phyloP scores from a whole-genome alignment of 495 filamentous ascomycete species.

The Aspergillus affinis region DNA sequence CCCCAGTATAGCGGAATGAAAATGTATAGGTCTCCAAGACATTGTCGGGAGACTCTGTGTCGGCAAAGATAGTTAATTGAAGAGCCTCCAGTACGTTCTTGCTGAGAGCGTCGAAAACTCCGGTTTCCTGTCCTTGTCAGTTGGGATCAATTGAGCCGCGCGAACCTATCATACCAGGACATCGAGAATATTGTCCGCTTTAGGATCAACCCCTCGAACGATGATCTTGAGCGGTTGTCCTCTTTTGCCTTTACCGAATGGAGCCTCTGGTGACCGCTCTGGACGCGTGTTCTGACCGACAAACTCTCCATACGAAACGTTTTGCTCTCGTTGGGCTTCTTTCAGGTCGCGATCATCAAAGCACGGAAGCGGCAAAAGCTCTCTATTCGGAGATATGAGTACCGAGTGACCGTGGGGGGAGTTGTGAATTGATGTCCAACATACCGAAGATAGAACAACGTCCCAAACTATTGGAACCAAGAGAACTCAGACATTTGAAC shows the following conservation, averaged over 20 bases:
- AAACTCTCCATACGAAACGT: constrained; percentile 30
- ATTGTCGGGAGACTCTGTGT: constrained; percentile 33
- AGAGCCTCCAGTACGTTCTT: constrained; percentile 40
- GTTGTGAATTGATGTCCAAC: constrained; percentile 1
- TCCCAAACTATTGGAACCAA: constrained; percentile 25
- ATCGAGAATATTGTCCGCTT: constrained; percentile 43
- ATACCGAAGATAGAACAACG: constrained; percentile 33
- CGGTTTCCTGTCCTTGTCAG: constrained; percentile 38
- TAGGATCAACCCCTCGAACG: constrained; percentile 27
- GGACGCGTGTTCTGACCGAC: constrained; percentile 14
- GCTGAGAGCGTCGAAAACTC: constrained; percentile 46
- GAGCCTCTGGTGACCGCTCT: constrained; percentile 7
- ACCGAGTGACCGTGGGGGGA: not conserved
- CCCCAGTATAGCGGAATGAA: constrained; percentile 44
- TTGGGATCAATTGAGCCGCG: constrained; percentile 1
- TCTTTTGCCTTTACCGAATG: constrained; percentile 24
- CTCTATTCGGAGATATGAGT: constrained; percentile 23
- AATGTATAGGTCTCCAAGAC: constrained; percentile 54
- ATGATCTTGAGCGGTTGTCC: constrained; percentile 36
- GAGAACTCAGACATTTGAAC: not conserved
- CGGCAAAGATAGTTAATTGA: constrained; percentile 45
- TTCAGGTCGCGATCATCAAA: constrained; percentile 34
- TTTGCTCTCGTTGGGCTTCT: constrained; percentile 18
- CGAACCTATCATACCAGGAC: constrained; percentile 35
- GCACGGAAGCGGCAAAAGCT: constrained; percentile 31